Evolutionary conservation across 768 basidiomycete genomes (phyloP).

Genomic region (Boletus rubescentipes): DNA sequence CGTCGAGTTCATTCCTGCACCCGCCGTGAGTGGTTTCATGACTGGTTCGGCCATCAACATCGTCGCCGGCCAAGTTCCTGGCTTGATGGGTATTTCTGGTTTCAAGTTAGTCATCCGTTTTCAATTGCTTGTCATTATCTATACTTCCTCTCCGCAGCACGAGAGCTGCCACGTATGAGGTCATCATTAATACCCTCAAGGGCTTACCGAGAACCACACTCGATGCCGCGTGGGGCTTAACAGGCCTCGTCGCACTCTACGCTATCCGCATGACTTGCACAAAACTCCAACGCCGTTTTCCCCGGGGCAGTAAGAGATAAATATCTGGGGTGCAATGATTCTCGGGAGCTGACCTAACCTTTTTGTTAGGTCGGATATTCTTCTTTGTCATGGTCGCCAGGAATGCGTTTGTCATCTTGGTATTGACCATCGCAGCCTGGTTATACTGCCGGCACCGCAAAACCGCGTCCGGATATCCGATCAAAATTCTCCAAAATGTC

Average conservation of each 20-base stretch:
- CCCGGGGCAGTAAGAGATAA: slow-evolving; percentile 50
- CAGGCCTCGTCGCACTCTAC: slow-evolving; percentile 71
- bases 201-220: slow-evolving; percentile 65
- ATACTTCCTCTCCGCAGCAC: slow-evolving; percentile 50
- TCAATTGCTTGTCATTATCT: background rate
- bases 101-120: slow-evolving; percentile 63
- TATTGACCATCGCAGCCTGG: slow-evolving; percentile 88
- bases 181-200: slow-evolving; percentile 93
- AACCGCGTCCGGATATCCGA: slow-evolving; percentile 65
- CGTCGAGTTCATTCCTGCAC: slow-evolving; percentile 89
- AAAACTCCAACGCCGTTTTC: slow-evolving; percentile 53
- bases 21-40: slow-evolving; percentile 90
- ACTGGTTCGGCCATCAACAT: slow-evolving; percentile 97
- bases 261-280: slow-evolving; percentile 59
- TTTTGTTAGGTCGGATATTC: slow-evolving; percentile 53
- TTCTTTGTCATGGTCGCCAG: slow-evolving; percentile 80
- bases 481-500: slow-evolving; percentile 80
- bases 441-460: slow-evolving; percentile 69
- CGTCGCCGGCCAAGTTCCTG: slow-evolving; percentile 83
- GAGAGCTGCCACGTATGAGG: slow-evolving; percentile 77
- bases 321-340: background rate
- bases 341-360: background rate
- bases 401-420: slow-evolving; percentile 84
- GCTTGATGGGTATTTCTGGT: slow-evolving; percentile 81
- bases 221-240: slow-evolving; percentile 90